Evolutionary conservation across 345 rosid species (phyloP).

Genomic region (Sonneratia caseolaris): DNA sequence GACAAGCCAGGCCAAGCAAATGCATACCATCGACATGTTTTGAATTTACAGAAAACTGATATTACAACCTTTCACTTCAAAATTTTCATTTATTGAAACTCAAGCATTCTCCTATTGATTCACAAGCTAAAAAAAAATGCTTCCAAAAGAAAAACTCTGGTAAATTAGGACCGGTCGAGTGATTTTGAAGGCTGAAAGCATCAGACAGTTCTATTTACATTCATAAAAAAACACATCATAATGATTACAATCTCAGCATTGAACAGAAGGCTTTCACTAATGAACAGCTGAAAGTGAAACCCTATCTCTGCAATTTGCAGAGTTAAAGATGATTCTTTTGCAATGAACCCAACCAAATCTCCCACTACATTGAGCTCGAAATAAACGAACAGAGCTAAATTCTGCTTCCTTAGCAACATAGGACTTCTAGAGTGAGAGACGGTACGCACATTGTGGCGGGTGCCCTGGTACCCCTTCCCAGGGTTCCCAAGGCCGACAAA

Average conservation of each 20-base stretch:
- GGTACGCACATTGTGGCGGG: constrained; percentile 67
- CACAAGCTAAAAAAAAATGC: no score
- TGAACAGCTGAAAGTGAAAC: background rate
- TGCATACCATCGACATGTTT: background rate
- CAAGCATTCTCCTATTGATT: background rate
- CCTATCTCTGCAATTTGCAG: background rate
- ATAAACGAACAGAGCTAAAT: background rate
- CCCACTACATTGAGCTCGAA: background rate
- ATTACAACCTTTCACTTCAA: background rate
- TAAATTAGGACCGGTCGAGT: background rate
- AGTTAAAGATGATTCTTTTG: background rate
- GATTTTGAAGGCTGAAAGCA: no score
- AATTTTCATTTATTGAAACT: background rate
- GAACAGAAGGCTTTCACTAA: background rate
- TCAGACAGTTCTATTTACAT: no score
- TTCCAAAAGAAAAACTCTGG: no score
- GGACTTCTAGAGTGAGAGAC: background rate
- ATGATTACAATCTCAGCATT: background rate
- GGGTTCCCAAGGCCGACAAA: constrained; percentile 94
- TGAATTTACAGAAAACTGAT: background rate
- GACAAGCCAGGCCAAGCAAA: background rate
- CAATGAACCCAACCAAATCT: background rate
- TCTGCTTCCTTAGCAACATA: background rate
- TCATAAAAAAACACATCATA: no score
- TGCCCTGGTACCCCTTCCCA: constrained; percentile 58